Evolutionary conservation across 768 basidiomycete genomes (phyloP).

Genomic region (Mycena vitilis): DNA sequence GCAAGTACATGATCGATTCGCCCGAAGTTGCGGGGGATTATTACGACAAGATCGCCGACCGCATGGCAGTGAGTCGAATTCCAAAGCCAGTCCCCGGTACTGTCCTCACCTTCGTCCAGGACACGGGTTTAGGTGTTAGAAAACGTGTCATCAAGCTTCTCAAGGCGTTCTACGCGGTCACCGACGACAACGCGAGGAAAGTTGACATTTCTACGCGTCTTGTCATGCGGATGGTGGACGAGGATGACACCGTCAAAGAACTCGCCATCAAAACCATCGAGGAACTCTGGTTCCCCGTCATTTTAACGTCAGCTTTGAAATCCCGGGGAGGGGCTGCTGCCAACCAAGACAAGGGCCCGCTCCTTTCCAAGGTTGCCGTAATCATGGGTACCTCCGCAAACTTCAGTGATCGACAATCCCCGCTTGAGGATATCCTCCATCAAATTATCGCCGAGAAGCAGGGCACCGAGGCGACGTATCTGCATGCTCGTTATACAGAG

Average conservation of each 20-base stretch:
- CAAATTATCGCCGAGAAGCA: constrained; percentile 83
- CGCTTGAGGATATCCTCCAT: constrained; percentile 86
- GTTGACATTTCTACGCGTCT: constrained; percentile 87
- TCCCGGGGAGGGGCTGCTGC: constrained; percentile 44
- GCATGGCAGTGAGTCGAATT: constrained; percentile 78
- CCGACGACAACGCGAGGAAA: constrained; percentile 66
- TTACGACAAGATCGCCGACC: constrained; percentile 87
- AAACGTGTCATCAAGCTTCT: constrained; percentile 97
- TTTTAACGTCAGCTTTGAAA: constrained; percentile 52
- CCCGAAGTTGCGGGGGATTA: constrained; percentile 92
- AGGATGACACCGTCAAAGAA: constrained; percentile 96
- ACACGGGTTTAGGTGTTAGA: constrained; percentile 92
- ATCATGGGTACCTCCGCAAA: constrained; percentile 88
- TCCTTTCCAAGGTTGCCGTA: constrained; percentile 76
- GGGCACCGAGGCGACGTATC: constrained; percentile 59
- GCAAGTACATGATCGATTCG: constrained; percentile 94
- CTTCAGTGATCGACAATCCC: constrained; percentile 86
- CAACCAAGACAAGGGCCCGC: constrained; percentile 62
- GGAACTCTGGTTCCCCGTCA: constrained; percentile 85
- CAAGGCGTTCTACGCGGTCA: constrained; percentile 80
- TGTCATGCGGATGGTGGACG: constrained; percentile 87
- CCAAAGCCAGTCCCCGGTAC: not conserved
- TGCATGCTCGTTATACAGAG: constrained; percentile 79
- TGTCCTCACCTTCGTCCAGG: constrained; percentile 59
- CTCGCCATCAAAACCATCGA: constrained; percentile 90